Conservation (phyloP, 1,139 yeast genomes). For the Debaryomyces sp. region DNA sequence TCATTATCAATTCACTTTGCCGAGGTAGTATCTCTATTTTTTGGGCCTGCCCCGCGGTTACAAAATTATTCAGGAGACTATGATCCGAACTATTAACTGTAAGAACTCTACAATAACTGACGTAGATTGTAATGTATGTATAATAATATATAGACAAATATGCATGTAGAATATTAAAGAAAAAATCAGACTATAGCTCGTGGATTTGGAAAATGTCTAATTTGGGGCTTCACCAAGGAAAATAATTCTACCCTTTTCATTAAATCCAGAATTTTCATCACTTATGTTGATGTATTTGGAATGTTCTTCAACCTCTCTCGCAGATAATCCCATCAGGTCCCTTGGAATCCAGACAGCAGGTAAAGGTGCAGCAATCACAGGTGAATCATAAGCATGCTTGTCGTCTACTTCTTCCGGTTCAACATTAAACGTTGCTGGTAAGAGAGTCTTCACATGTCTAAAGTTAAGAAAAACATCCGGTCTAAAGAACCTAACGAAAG, state of each 20-base stretch:
- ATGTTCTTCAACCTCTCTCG: slow-evolving; percentile 55
- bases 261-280: slow-evolving; percentile 68
- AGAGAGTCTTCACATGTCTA: slow-evolving; percentile 51
- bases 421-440: slow-evolving; percentile 52
- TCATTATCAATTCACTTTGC: not conserved
- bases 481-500: slow-evolving; percentile 51
- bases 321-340: slow-evolving; percentile 82
- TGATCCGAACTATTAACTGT: too few relatives aligned
- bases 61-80: too few relatives aligned
- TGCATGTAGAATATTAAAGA: not conserved
- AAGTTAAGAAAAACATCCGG: slow-evolving; percentile 70
- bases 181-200: not conserved
- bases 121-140: not conserved
- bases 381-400: slow-evolving; percentile 61
- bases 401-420: slow-evolving; percentile 34
- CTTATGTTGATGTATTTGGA: slow-evolving; percentile 49
- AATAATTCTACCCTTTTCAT: slow-evolving; percentile 56
- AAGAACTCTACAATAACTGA: not conserved
- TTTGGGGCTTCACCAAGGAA: slow-evolving; percentile 66
- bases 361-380: slow-evolving; percentile 65
- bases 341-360: slow-evolving; percentile 87
- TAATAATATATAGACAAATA: not conserved
- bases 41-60: not conserved
- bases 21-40: not conserved
- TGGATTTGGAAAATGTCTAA: slow-evolving; percentile 9